A percentile compares a stretch with the other conserved stretches of the same genome.
These are phyloP conservation scores for Hypoxylon sp. DNA, from an alignment of 2,329 filamentous ascomycete genomes.

Conservation along the genomic window DNA sequence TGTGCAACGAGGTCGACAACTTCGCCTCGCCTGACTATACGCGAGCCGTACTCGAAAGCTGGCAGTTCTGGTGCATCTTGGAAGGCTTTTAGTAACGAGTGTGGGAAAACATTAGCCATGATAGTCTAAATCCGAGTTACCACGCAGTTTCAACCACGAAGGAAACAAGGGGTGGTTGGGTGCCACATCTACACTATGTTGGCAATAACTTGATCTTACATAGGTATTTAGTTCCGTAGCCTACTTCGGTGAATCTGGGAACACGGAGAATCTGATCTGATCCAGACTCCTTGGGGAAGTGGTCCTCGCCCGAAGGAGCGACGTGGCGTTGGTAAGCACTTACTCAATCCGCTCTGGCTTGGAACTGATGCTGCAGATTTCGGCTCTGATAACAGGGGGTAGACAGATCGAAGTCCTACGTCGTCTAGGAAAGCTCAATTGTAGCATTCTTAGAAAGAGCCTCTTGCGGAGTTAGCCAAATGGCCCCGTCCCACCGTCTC, in stretches of 20 bases:
- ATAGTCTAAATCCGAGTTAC: background rate
- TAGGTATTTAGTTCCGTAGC: background rate
- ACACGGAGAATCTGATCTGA: background rate
- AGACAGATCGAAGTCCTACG: background rate
- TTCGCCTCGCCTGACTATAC: conserved; percentile 16
- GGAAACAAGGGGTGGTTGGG: background rate
- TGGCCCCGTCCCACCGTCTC: background rate
- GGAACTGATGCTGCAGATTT: background rate
- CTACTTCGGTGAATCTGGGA: background rate
- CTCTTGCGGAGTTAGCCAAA: background rate
- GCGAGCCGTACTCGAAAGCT: conserved; percentile 26
- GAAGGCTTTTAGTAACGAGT: conserved; percentile 22
- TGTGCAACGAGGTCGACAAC: conserved; percentile 17
- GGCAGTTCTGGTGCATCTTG: conserved; percentile 10
- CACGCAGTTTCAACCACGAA: background rate
- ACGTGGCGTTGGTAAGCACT: conserved; percentile 32
- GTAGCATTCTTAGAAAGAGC: no score
- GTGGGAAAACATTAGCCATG: conserved; percentile 12
- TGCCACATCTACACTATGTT: conserved; percentile 1
- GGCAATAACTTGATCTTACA: background rate
- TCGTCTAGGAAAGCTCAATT: background rate
- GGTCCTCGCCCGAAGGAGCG: conserved; percentile 10
- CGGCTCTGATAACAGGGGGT: conserved; percentile 2
- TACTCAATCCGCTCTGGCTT: conserved; percentile 17
- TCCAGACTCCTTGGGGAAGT: background rate